Evolutionary conservation across 2,329 filamentous ascomycete genomes (phyloP), one percentile per base, ranked within the genome.

Genomic region (Lachnellula arida): DNA sequence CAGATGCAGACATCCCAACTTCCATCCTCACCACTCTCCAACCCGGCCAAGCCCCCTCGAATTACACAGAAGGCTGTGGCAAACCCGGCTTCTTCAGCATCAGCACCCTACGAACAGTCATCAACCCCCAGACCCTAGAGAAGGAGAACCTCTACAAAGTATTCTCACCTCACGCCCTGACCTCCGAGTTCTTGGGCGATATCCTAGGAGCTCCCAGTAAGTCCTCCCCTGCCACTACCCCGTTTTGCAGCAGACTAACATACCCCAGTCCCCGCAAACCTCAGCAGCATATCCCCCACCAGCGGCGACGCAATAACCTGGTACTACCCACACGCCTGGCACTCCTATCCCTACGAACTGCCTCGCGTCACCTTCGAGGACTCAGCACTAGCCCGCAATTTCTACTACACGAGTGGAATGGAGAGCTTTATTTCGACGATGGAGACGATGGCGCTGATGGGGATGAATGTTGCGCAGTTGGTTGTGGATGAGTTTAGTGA

Each of bases 361-460:
- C 93, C 93, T 0, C 81, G 91, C 0, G 85, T 91, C 0, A 92
- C 88, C 0, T 99, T 97, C 70, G 91, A 97, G 63, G 87, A 94
- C 58, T 82, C 87, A 3, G 76, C 86, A 60, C 70, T 97, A 3
- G 85, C 82, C 5, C 72, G 80, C 6, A 82, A 83, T 0, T 66
- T 93, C 14, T 94, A 85, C 72, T 88, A 88, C 68, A 87, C 85
- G 0, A 84, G 82, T 11, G 85, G 83, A 2, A 95, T 97, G 44
- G 93, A 97, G 74, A 87, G 87, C 63, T 97, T 99, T 70, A 95
- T 97, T 63, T 94, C 88, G 9, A 96, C 91, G 0, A 97, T 99
- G 94, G 94, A 99, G 77, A 97, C 94, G 6, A 96, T 86, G 70
- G 88, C 90, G 1, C 73, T 97, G 63, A 94, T 94, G 84, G 94